Evolutionary conservation across 805 yeast species (phyloP).

Genomic region (Kregervanrija pseudodelftensis): DNA sequence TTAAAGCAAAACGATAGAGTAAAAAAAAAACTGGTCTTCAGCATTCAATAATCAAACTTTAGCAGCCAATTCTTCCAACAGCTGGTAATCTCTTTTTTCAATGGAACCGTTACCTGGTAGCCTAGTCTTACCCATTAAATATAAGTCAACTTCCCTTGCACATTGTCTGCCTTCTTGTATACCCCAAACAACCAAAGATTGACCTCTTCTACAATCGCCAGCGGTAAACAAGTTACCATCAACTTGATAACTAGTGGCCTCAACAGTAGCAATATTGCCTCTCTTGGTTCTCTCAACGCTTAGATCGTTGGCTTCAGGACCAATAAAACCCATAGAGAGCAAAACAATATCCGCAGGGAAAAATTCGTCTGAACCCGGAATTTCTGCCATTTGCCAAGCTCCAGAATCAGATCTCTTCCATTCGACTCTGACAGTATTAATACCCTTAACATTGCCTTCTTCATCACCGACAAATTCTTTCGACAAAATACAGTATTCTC

Average conservation of each 20-base stretch:
- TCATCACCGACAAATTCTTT: slow-evolving; percentile 95
- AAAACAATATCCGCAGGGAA: slow-evolving; percentile 93
- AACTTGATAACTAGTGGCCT: slow-evolving; percentile 54
- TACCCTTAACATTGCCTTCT: slow-evolving; percentile 90
- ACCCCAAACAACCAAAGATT: slow-evolving; percentile 98
- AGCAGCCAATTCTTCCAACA: slow-evolving; percentile 71
- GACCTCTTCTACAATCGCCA: slow-evolving; percentile 99
- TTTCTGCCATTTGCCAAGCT: slow-evolving; percentile 98
- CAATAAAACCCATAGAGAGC: slow-evolving; percentile 95
- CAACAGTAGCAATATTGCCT: slow-evolving; percentile 71
- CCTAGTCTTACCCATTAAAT: slow-evolving; percentile 67
- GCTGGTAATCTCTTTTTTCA: slow-evolving; percentile 72
- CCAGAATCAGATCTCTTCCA: slow-evolving; percentile 95
- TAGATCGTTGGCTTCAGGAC: slow-evolving; percentile 83
- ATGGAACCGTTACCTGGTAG: slow-evolving; percentile 94
- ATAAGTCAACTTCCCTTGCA: slow-evolving; percentile 87
- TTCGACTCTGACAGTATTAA: slow-evolving; percentile 94
- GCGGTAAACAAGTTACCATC: slow-evolving; percentile 80
- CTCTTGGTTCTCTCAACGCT: slow-evolving; percentile 64
- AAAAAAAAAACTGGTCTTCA: background rate
- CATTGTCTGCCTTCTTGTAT: slow-evolving; percentile 99
- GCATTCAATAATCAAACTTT: slow-evolving; percentile 30
- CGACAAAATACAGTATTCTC: slow-evolving; percentile 91
- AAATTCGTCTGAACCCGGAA: slow-evolving; percentile 89
- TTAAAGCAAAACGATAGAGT: too few species aligned